Percentiles rank a stretch among this genome's conserved stretches.
These are phyloP conservation scores for Cenchrus americanus DNA, from an alignment of 176 grass and related monocot species.

Conservation along the genomic window DNA sequence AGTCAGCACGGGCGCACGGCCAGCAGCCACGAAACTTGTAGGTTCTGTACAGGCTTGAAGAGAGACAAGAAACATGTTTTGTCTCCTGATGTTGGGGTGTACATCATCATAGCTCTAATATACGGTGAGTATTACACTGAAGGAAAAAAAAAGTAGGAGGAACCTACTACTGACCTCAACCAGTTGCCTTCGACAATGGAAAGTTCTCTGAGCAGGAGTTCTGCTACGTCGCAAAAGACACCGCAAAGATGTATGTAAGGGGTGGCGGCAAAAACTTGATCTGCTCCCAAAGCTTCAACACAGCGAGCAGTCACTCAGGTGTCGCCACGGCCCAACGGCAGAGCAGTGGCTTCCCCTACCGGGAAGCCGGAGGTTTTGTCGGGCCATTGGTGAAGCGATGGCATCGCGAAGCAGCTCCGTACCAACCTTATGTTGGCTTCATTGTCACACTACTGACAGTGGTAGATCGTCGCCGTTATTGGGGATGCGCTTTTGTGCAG, in stretches of 20 bases:
- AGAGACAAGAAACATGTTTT: slow-evolving; percentile 18
- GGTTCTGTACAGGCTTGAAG: slow-evolving; percentile 54
- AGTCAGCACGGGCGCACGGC: slow-evolving; percentile 18
- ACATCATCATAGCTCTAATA: slow-evolving; percentile 52
- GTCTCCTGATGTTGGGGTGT: slow-evolving; percentile 44
- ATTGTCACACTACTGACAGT: slow-evolving; percentile 64
- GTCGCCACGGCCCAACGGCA: slow-evolving; percentile 22
- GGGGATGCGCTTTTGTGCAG: slow-evolving; percentile 75
- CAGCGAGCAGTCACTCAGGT: slow-evolving; percentile 42
- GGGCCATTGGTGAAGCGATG: slow-evolving; percentile 47
- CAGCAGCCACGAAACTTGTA: slow-evolving; percentile 9
- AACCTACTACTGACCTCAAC: slow-evolving; percentile 52
- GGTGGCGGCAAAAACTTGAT: slow-evolving; percentile 43
- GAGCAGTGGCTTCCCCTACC: slow-evolving; percentile 42
- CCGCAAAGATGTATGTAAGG: slow-evolving; percentile 55
- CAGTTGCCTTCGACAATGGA: slow-evolving; percentile 85
- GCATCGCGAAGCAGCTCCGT: slow-evolving; percentile 51
- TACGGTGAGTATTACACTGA: slow-evolving; percentile 50
- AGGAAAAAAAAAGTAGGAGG: slow-evolving; percentile 38
- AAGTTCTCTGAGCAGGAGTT: slow-evolving; percentile 57
- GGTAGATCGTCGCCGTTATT: slow-evolving; percentile 60
- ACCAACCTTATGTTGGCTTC: slow-evolving; percentile 46
- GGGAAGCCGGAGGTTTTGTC: slow-evolving; percentile 47
- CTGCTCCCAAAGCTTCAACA: slow-evolving; percentile 45
- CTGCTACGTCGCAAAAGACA: slow-evolving; percentile 48